phyloP scores from a whole-genome alignment of 2,329 filamentous ascomycete genomes.

The Clarireedia homoeocarpa region DNA sequence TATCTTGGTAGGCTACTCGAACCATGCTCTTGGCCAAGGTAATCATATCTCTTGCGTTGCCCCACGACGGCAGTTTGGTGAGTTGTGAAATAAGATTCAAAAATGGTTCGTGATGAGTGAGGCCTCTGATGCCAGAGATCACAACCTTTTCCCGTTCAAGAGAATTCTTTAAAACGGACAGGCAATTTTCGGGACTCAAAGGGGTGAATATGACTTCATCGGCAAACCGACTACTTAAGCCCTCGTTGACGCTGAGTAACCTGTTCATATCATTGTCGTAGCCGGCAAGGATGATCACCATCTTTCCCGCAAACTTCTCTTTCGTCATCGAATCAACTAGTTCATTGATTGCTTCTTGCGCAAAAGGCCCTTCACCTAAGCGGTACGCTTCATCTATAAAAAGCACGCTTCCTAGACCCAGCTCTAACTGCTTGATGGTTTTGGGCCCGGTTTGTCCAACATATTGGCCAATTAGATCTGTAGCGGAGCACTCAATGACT shows the following conservation, averaged over 20 bases:
- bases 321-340: slow-evolving; percentile 44
- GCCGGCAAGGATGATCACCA: slow-evolving; percentile 50
- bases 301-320: slow-evolving; percentile 39
- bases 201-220: slow-evolving; percentile 39
- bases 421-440: slow-evolving; percentile 49
- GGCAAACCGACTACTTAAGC: slow-evolving; percentile 46
- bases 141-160: slow-evolving; percentile 28
- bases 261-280: slow-evolving; percentile 48
- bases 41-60: slow-evolving; percentile 44
- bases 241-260: slow-evolving; percentile 43
- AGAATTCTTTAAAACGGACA: slow-evolving; percentile 31
- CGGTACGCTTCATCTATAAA: slow-evolving; percentile 54
- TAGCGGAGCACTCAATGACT: slow-evolving; percentile 59
- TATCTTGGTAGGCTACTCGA: slow-evolving; percentile 20
- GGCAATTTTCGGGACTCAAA: slow-evolving; percentile 31
- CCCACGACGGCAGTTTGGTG: slow-evolving; percentile 37
- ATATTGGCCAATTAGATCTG: slow-evolving; percentile 61
- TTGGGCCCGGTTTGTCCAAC: slow-evolving; percentile 64
- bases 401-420: slow-evolving; percentile 43
- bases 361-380: slow-evolving; percentile 41
- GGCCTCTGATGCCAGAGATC: slow-evolving; percentile 18
- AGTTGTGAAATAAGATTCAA: slow-evolving; percentile 31
- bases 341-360: slow-evolving; percentile 65
- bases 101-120: slow-evolving; percentile 22
- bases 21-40: slow-evolving; percentile 40